Percentiles rank a stretch among this genome's conserved stretches.
phyloP scores from a whole-genome alignment of 1,284 basidiomycete species.

The Cerioporus squamosus region DNA sequence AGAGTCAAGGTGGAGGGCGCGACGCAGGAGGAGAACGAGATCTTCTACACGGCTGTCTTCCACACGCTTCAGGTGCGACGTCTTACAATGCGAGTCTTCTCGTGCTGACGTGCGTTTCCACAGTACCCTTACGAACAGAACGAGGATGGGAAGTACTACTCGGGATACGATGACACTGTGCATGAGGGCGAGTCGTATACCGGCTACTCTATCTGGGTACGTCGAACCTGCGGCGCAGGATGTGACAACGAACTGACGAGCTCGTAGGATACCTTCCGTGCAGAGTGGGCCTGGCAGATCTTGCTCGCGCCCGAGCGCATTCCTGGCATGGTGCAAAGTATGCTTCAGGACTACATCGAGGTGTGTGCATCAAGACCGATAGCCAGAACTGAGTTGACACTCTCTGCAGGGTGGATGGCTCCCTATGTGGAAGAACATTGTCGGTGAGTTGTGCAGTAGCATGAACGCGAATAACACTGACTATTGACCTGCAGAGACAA shows the following conservation, averaged over 20 bases:
- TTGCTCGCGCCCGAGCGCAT: constrained; percentile 78
- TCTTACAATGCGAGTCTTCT: no score
- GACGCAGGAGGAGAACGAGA: constrained; percentile 51
- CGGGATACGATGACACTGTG: constrained; percentile 70
- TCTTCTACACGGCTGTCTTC: constrained; percentile 73
- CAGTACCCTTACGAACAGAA: constrained; percentile 83
- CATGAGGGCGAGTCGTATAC: constrained; percentile 74
- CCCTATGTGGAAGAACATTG: constrained; percentile 91
- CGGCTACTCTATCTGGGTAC: constrained; percentile 84
- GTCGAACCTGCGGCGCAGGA: constrained; percentile 12
- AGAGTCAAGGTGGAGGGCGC: constrained; percentile 64
- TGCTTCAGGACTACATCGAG: constrained; percentile 80
- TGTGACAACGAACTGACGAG: not conserved
- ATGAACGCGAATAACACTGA: not conserved
- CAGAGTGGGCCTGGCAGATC: constrained; percentile 80
- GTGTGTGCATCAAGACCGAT: constrained; percentile 33
- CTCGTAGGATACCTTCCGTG: constrained; percentile 75
- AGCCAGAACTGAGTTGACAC: not conserved
- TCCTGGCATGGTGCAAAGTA: constrained; percentile 76
- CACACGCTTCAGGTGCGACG: constrained; percentile 65
- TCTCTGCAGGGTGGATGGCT: constrained; percentile 73
- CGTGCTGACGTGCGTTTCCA: not conserved
- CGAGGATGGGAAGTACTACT: constrained; percentile 76
- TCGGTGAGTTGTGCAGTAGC: constrained; percentile 48
- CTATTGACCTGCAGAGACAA: constrained; percentile 53